Conservation (phyloP, 139 green algal species). For the Edaphochlamys debaryana region DNA sequence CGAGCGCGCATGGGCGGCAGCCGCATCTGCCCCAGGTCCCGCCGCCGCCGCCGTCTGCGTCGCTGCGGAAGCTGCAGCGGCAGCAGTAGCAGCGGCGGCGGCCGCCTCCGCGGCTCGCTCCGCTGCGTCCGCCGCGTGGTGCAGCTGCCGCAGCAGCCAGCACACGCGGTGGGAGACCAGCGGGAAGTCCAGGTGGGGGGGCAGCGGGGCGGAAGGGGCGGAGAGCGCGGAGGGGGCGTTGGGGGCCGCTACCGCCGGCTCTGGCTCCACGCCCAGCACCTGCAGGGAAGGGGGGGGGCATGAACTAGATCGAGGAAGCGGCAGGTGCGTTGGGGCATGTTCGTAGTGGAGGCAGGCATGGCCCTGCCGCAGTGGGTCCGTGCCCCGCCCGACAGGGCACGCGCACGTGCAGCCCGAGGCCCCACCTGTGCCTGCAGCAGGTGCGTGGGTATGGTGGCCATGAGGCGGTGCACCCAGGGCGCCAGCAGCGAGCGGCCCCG, state of each 20-base stretch:
- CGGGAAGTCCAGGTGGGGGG: background rate
- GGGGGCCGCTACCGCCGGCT: no score
- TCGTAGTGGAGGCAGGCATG: no score
- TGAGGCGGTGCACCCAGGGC: background rate
- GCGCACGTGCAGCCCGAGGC: background rate
- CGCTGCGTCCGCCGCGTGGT: background rate
- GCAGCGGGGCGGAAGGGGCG: no score
- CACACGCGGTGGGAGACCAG: slow-evolving; percentile 12
- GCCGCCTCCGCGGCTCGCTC: background rate
- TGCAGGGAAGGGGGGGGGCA: background rate
- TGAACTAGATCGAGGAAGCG: no score
- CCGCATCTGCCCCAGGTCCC: background rate
- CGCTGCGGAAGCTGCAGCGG: background rate
- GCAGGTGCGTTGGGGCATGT: no score
- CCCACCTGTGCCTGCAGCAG: slow-evolving; percentile 30
- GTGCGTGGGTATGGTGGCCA: no score
- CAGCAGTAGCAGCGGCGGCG: background rate
- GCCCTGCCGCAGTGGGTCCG: no score
- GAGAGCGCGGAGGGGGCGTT: no score
- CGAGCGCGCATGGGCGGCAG: no score
- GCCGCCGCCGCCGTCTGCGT: background rate
- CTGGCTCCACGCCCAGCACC: background rate
- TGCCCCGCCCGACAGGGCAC: no score
- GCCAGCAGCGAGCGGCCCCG: background rate
- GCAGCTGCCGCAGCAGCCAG: slow-evolving; percentile 38